Evolutionary conservation across 441 rosid species (phyloP).

Genomic region (Adansonia madagascariensis): DNA sequence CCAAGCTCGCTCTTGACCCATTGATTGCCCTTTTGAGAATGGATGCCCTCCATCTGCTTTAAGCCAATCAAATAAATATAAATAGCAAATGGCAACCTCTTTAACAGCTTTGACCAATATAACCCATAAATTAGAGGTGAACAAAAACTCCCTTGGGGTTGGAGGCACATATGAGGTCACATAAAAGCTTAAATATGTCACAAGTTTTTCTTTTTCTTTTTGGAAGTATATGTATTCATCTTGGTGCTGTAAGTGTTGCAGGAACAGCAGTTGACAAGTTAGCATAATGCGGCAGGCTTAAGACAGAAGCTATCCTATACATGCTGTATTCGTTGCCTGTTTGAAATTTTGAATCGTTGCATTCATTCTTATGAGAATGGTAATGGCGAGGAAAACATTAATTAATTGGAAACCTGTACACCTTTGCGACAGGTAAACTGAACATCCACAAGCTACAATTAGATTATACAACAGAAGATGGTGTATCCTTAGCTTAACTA

Average conservation of each 20-base stretch:
- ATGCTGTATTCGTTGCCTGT: neutral
- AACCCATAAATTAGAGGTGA: neutral
- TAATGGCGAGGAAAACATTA: constrained; percentile 1
- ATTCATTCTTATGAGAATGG: constrained; percentile 3
- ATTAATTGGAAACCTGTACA: constrained; percentile 34
- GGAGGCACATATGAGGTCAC: neutral
- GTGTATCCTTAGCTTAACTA: constrained; percentile 32
- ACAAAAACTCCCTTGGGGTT: neutral
- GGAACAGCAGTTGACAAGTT: neutral
- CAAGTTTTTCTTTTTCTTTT: neutral
- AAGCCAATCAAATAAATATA: constrained; percentile 33
- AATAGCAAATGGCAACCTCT: constrained; percentile 27
- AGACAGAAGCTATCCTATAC: constrained; percentile 7
- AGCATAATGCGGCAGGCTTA: neutral
- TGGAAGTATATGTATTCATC: neutral
- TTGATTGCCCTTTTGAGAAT: constrained; percentile 38
- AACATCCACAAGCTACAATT: constrained; percentile 39
- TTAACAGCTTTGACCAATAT: neutral
- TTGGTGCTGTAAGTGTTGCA: neutral
- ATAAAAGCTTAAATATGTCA: neutral
- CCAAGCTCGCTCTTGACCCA: constrained; percentile 46
- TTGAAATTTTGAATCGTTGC: neutral
- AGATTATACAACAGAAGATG: constrained; percentile 41
- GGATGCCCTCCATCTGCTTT: constrained; percentile 56
- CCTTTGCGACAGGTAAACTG: constrained; percentile 37